Evolutionary conservation across 208 protist genomes (phyloP).

Genomic region (Trypanosoma cruzi): DNA sequence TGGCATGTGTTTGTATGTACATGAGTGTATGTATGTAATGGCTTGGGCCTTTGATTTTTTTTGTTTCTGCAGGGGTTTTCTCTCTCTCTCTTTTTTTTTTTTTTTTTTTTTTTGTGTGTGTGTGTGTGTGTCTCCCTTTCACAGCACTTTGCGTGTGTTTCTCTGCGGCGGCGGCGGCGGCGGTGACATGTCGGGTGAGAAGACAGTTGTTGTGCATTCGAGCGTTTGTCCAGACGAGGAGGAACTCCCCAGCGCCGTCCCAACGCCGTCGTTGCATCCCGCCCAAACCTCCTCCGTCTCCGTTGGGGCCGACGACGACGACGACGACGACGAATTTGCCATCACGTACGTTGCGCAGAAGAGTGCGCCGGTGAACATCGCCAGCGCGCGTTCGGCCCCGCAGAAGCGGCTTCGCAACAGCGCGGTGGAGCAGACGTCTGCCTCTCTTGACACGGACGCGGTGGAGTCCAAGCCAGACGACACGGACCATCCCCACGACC

Average conservation of each 20-base stretch:
- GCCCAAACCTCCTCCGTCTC: background rate
- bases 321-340: slow-evolving; percentile 48
- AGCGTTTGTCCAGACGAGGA: slow-evolving; percentile 29
- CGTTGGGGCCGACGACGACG: slow-evolving; percentile 15
- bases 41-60: background rate
- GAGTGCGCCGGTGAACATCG: background rate
- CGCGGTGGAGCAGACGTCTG: background rate
- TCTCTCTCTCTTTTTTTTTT: slow-evolving; percentile 14
- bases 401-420: slow-evolving; percentile 19
- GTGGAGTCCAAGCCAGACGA: slow-evolving; percentile 49
- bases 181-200: slow-evolving; percentile 19
- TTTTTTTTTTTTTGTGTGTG: slow-evolving; percentile 18
- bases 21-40: background rate
- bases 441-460: slow-evolving; percentile 22
- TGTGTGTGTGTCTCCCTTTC: slow-evolving; percentile 9
- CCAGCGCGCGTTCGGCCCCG: background rate
- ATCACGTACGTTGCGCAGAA: slow-evolving; percentile 43
- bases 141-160: too few relatives aligned
- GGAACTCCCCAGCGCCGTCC: background rate
- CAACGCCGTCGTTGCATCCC: background rate
- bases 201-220: slow-evolving; percentile 28
- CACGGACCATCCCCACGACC: slow-evolving; percentile 63
- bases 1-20: too few relatives aligned
- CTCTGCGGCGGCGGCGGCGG: slow-evolving; percentile 36
- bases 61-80: too few relatives aligned